A percentile compares a stretch with the other conserved stretches of the same genome.
Evolutionary conservation across 768 basidiomycete species (phyloP).

Genomic region (Sutorius australiensis): DNA sequence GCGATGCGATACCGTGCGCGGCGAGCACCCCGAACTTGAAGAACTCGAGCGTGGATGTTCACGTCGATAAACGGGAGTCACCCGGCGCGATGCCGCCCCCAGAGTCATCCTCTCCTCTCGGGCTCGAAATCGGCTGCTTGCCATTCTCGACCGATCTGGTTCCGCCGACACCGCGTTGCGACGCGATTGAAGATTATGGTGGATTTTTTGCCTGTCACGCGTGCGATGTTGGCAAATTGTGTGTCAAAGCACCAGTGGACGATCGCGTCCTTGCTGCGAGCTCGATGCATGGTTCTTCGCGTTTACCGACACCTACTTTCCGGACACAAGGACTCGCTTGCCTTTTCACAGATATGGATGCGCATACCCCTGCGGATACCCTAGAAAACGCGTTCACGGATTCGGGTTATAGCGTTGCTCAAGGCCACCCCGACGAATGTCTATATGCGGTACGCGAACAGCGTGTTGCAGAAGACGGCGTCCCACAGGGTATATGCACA

Average conservation of each 20-base stretch:
- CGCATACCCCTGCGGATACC: background rate
- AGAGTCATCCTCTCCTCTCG: slow-evolving; percentile 20
- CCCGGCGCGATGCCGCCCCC: slow-evolving; percentile 14
- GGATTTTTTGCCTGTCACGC: background rate
- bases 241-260: slow-evolving; percentile 1
- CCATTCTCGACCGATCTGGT: background rate
- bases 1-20: background rate
- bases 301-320: background rate
- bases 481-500: slow-evolving; percentile 12
- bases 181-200: background rate
- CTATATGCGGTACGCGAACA: background rate
- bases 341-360: background rate
- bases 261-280: background rate
- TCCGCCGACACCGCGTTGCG: background rate
- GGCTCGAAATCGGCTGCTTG: background rate
- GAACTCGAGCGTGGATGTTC: background rate
- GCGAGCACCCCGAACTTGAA: slow-evolving; percentile 3
- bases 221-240: background rate
- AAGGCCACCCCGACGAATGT: background rate
- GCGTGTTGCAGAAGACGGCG: background rate
- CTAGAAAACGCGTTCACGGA: background rate
- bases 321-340: background rate
- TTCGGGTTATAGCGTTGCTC: background rate
- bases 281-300: background rate
- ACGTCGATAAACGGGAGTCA: slow-evolving; percentile 1